Conservation (phyloP, 768 basidiomycete genomes). For the Lactarius tabidus region DNA sequence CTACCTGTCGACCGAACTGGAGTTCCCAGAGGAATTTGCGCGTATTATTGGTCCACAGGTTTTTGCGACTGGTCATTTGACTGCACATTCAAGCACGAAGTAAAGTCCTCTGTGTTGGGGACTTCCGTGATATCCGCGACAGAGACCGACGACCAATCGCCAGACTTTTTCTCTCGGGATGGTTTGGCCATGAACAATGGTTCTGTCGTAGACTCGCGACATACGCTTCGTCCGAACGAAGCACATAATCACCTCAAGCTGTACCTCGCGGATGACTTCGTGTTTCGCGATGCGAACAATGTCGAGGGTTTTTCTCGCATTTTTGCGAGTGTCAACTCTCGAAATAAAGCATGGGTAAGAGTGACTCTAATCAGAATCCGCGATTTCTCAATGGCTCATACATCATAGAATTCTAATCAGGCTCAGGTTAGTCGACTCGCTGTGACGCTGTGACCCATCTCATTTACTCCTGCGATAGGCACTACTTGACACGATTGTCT, state of each 20-base stretch:
- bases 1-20: constrained; percentile 1
- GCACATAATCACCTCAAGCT: constrained; percentile 30
- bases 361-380: not conserved
- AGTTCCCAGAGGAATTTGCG: constrained; percentile 29
- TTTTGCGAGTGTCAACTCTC: constrained; percentile 29
- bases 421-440: constrained; percentile 29
- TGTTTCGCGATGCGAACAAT: constrained; percentile 26
- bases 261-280: constrained; percentile 28
- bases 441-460: not conserved
- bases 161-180: constrained; percentile 28
- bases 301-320: constrained; percentile 31
- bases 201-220: constrained; percentile 10
- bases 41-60: constrained; percentile 32
- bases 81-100: constrained; percentile 30
- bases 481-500: constrained; percentile 29
- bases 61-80: constrained; percentile 29
- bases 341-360: constrained; percentile 30
- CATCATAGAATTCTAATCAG: constrained; percentile 27
- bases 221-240: constrained; percentile 25
- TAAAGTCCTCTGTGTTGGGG: constrained; percentile 9
- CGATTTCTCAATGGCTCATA: not conserved
- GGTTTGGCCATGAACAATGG: constrained; percentile 26
- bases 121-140: not conserved
- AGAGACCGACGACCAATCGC: constrained; percentile 1
- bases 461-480: constrained; percentile 20